Base-by-base conservation (phyloP, 2,329 filamentous ascomycete species). In the Trichoderma lentiforme region DNA sequence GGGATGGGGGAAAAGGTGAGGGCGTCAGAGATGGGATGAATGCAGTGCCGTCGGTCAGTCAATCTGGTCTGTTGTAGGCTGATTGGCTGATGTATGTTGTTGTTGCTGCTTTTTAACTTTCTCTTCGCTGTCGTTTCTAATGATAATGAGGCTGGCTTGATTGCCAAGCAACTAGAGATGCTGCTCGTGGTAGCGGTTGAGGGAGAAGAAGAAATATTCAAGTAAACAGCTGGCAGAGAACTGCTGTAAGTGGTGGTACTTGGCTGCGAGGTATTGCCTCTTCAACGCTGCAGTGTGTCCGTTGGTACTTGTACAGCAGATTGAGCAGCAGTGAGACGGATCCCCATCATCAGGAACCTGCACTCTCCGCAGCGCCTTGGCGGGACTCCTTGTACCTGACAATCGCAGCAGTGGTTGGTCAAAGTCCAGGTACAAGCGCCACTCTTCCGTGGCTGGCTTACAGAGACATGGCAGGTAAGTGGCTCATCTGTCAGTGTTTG, bases 321-420 rank as follows among this genome's bases (percentile, higher is more conserved):
- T 56, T 66, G 15, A 43, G 39, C 47, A 32, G 65, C 66, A 69
- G 66, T 69, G 14, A 62, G 57, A 69, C 57, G 66, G 66, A 69
- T 60, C 56, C 66, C 56, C 56, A 69, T 69, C 14, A 69, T 61
- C 66, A 34, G n/a, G 21, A 21, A 34, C 36, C 53, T 61, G 66
- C 56, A 26, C 15, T 18, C 21, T 36, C 7, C 30, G 43, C 63
- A 32, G 56, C 51, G 4, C 9, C 18, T 51, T 21, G 28, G 61
- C 12, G 34, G 34, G 15, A 60, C 6, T n/a, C n/a, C 30, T 34
- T n/a, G 63, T 34, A 62, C 39, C 66, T 28, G 56, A 47, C 7
- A 21, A 12, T 69, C 30, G 34, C 53, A 24, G 65, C 65, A 24
- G 53, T 15, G 21, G 24, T 66, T 56, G 51, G 51, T 26, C 28